Evolutionary conservation across 371 early-diverging fungal species (phyloP), one percentile per base, ranked within the genome.

Genomic region (Vairimorpha necatrix): DNA sequence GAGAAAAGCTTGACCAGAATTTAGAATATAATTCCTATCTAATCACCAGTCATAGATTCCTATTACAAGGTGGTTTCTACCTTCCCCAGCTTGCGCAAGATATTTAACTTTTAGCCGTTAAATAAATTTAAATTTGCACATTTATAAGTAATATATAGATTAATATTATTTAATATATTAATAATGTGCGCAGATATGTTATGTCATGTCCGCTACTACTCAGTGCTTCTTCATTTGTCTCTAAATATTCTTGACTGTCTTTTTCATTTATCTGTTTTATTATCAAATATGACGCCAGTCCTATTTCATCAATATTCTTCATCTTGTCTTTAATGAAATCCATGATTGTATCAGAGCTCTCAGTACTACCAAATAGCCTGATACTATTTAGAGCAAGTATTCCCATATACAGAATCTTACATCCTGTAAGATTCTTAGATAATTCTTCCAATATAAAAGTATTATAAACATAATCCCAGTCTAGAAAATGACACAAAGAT

Each of bases 401-500:
- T 42, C 74, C 75, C 39, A 81, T 53, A 18, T 77, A 79, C 61
- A 74, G 47, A 47, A 81, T 46, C 4, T 80, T 36, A n/a, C 61
- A 24, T 14, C 53, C 68, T 18, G 32, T 42, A 38, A 75, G 48
- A 47, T 24, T 66, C 11, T 79, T 66, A 62, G 61, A 67, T 4
- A 82, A 53, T 22, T 63, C 54, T 34, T 78, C 76, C 20, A 75
- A 20, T 42, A 85, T 76, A 67, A 79, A 83, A 54, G 33, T 72
- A 60, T 85, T 85, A 62, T 82, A 83, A 26, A 82, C 75, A 71
- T 80, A 85, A 75, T 83, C 80, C 85, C 85, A 85, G 70, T 85
- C 85, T 47, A 85, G 56, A 50, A 72, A 78, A 60, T 83, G 76
- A 22, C 79, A 74, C 9, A 83, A 54, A 13, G 72, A 53, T 38